Percentiles rank a stretch among this genome's conserved stretches.
Conservation (phyloP, 805 yeast species). For the Tetrapisispora arboricola region DNA sequence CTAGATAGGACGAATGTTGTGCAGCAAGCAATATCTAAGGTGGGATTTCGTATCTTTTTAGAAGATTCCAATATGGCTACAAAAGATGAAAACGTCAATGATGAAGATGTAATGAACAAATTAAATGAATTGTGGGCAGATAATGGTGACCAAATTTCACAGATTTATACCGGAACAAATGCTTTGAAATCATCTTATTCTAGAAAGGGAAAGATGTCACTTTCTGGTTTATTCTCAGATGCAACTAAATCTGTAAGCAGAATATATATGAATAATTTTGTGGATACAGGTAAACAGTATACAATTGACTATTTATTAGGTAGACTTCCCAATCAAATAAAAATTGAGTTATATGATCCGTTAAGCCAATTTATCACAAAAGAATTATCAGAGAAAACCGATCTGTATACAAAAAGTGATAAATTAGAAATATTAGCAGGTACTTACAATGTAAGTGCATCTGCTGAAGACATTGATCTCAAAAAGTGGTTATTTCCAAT, state of each 20-base stretch:
- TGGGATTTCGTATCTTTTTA: conserved; percentile 49
- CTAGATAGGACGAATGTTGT: conserved; percentile 86
- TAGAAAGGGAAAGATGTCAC: conserved; percentile 88
- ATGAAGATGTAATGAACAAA: conserved; percentile 50
- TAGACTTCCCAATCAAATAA: conserved; percentile 54
- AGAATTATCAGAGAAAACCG: conserved; percentile 34
- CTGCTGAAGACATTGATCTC: conserved; percentile 42
- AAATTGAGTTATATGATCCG: conserved; percentile 77
- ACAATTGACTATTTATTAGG: conserved; percentile 83
- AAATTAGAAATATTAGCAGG: conserved; percentile 65
- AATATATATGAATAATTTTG: conserved; percentile 90
- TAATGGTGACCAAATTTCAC: conserved; percentile 93
- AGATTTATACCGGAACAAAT: conserved; percentile 94
- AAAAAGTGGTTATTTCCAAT: conserved; percentile 74
- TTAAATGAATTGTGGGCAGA: conserved; percentile 95
- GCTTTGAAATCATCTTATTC: conserved; percentile 92
- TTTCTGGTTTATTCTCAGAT: conserved; percentile 92
- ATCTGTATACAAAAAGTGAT: conserved; percentile 49
- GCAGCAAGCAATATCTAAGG: conserved; percentile 70
- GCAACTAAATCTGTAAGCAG: conserved; percentile 92
- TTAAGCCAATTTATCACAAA: conserved; percentile 66
- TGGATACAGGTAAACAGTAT: conserved; percentile 79
- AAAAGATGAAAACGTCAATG: conserved; percentile 18
- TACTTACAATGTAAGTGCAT: conserved; percentile 80
- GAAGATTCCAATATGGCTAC: conserved; percentile 30